These are phyloP conservation scores for Boletus pseudo-olivaceus DNA, from an alignment of 768 basidiomycete species.

Conservation along the genomic window DNA sequence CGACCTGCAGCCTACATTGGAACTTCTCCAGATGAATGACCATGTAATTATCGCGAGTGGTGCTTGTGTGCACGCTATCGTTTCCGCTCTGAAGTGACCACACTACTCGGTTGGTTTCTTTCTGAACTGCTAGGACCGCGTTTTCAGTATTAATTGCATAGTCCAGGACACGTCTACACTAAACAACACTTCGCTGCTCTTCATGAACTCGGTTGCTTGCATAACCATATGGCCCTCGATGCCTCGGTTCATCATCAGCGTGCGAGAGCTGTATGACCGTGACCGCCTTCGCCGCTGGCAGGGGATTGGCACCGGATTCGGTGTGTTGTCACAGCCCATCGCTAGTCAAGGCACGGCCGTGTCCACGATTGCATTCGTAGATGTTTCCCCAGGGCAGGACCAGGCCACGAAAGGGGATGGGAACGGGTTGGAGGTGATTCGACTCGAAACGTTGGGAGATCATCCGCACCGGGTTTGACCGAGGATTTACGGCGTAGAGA, in stretches of 20 bases:
- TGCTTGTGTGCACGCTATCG: background rate
- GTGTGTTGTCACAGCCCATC: background rate
- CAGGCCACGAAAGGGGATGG: too few species aligned
- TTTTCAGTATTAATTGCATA: background rate
- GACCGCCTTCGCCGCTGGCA: background rate
- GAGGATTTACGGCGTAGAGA: too few species aligned
- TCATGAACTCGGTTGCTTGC: background rate
- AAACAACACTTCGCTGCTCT: background rate
- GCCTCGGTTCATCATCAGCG: constrained; percentile 3
- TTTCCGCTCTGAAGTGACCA: background rate
- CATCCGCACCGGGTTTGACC: too few species aligned
- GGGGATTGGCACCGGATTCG: constrained; percentile 4
- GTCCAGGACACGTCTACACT: background rate
- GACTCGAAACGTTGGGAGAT: too few species aligned
- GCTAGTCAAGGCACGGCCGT: too few species aligned
- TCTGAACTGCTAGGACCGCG: background rate
- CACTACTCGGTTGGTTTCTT: background rate
- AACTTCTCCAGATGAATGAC: too few species aligned
- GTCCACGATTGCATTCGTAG: background rate
- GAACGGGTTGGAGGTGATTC: too few species aligned
- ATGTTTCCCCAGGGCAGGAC: too few species aligned
- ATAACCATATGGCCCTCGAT: background rate
- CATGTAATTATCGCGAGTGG: constrained; percentile 2
- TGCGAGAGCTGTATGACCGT: background rate
- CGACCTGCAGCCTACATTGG: background rate